Evolutionary conservation across 352 stramenopile species (phyloP), one percentile per base, ranked within the genome.

Genomic region (Globisporangium yorkense): DNA sequence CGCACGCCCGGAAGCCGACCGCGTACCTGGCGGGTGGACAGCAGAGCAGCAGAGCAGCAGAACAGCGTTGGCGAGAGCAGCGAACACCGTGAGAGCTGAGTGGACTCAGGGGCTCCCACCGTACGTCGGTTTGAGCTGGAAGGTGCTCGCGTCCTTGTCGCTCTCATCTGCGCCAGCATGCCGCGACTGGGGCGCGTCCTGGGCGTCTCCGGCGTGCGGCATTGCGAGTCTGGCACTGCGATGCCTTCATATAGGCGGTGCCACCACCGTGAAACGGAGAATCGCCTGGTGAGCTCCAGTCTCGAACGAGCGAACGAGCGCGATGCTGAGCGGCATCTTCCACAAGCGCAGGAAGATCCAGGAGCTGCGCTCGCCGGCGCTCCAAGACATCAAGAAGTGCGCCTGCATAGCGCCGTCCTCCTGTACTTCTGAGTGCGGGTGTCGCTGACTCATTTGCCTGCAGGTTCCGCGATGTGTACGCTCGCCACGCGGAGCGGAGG

Each of bases 261-360:
- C 24, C 24, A 2, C 21, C 21, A 24, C 24, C 1, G 24, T 27
- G 24, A 27, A 27, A 27, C 24, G 24, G 24, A 27, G 24, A 27
- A 27, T 27, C 24, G 24, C 24, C 24, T 27, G 24, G 24, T 27
- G 24, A 27, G 24, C 24, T 27, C 24, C 24, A 27, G 24, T 27
- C 24, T 27, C 24, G 24, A 27, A 27, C 24, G 24, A 27, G 24
- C 24, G 24, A 27, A 27, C 24, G 24, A 50, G 52, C 21, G 50
- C 27, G 39, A 89, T 92, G 81, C 70, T 92, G 31, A 73, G 74
- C 46, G 72, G 80, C 46, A 84, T 92, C 59, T 92, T 92, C 62
- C 66, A 87, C 47, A 92, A 92, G 67, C 78, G 77, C 43, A 88
- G 85, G 71, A 92, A 92, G 68, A 83, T 67, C 46, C 79, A 87